A percentile compares a stretch with the other conserved stretches of the same genome.
phyloP scores from a whole-genome alignment of 345 rosid species.

The Acer saccharum region DNA sequence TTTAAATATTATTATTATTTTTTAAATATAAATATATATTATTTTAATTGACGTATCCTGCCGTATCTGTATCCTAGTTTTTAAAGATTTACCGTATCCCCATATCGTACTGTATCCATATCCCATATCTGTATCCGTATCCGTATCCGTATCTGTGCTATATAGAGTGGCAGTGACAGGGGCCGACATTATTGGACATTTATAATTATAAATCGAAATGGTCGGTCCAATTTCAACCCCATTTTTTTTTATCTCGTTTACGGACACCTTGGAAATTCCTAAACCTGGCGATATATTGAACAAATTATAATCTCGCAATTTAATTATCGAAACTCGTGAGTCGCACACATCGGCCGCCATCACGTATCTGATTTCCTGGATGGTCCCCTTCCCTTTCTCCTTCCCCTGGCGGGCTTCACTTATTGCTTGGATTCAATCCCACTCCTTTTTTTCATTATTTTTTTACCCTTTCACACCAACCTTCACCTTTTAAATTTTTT shows the following conservation, averaged over 20 bases:
- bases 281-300: constrained; percentile 4
- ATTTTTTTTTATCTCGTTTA: constrained; percentile 16
- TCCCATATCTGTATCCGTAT: no score
- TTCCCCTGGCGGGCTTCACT: constrained; percentile 32
- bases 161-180: neutral
- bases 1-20: no score
- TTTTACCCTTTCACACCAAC: no score
- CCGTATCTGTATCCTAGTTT: no score
- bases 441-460: no score
- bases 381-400: neutral
- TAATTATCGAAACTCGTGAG: neutral
- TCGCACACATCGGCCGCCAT: constrained; percentile 33
- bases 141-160: no score
- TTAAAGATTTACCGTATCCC: no score
- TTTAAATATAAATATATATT: no score
- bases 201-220: neutral
- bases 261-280: constrained; percentile 36
- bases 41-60: no score
- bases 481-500: no score
- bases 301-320: neutral
- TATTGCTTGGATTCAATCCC: no score
- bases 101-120: no score
- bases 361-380: constrained; percentile 37
- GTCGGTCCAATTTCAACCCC: neutral
- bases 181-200: constrained; percentile 21